These are phyloP conservation scores for Tuber magnatum DNA, from an alignment of 495 filamentous ascomycete genomes.

Conservation along the genomic window DNA sequence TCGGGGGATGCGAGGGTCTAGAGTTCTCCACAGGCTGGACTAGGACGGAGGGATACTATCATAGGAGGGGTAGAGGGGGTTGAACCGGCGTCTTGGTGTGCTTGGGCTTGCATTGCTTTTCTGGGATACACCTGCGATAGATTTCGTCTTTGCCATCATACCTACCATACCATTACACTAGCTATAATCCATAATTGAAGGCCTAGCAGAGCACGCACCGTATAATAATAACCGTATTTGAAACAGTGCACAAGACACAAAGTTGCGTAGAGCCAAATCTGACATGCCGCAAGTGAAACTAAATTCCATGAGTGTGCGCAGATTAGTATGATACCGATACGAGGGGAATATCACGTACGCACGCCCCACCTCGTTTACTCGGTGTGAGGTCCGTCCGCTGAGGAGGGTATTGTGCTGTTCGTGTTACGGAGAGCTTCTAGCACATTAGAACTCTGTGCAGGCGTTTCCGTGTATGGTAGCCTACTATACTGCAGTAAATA, in stretches of 20 bases:
- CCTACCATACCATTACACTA: background rate
- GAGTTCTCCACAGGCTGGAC: background rate
- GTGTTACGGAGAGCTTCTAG: background rate
- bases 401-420: background rate
- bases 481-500: background rate
- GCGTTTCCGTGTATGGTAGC: background rate
- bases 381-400: background rate
- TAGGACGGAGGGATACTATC: background rate
- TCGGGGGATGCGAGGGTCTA: background rate
- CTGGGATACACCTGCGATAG: background rate
- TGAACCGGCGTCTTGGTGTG: background rate
- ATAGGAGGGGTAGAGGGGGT: background rate
- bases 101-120: background rate
- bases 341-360: background rate
- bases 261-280: background rate
- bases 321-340: background rate
- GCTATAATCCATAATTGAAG: background rate
- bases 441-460: background rate
- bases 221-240: background rate
- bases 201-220: background rate
- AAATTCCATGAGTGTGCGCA: background rate
- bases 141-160: background rate
- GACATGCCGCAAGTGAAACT: background rate
- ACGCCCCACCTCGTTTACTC: background rate
- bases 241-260: background rate